Conservation (phyloP, 2,329 filamentous ascomycete genomes). For the Aspergillus ochraceus region DNA sequence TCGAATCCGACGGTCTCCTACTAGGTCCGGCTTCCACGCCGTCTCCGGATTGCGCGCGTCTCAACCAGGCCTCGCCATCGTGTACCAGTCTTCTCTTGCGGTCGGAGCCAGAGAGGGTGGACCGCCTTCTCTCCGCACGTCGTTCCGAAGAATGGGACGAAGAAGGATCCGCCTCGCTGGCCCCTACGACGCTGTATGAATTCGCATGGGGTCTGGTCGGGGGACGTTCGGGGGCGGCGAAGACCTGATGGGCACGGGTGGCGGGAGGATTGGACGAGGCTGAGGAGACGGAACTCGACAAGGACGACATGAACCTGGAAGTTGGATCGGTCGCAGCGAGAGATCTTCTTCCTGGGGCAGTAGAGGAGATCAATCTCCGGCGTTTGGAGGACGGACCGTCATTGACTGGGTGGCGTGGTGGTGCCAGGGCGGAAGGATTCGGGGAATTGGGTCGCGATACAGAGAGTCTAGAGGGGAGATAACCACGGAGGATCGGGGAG, state of each 20-base stretch:
- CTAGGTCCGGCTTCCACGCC: conserved; percentile 16
- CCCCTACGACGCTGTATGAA: conserved; percentile 12
- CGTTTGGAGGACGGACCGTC: conserved; percentile 31
- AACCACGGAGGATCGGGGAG: background rate
- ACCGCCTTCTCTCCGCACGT: conserved; percentile 20
- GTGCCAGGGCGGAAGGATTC: conserved; percentile 21
- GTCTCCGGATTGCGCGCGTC: conserved; percentile 13
- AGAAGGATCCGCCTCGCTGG: conserved; percentile 17
- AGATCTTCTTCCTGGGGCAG: conserved; percentile 15
- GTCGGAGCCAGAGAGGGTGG: conserved; percentile 30
- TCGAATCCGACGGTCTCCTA: conserved; percentile 13
- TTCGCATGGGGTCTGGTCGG: conserved; percentile 15
- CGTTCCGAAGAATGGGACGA: conserved; percentile 8
- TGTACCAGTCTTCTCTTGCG: conserved; percentile 46
- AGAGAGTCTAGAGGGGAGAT: background rate
- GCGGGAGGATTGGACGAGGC: conserved; percentile 14
- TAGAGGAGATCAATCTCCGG: conserved; percentile 36
- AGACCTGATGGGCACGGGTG: conserved; percentile 5
- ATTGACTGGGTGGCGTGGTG: conserved; percentile 31
- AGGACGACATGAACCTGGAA: conserved; percentile 25
- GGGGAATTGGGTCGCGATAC: background rate
- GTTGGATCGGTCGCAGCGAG: background rate
- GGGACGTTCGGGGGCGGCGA: conserved; percentile 5
- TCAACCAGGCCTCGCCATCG: conserved; percentile 27
- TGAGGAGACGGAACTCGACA: conserved; percentile 21